phyloP scores from a whole-genome alignment of 139 green algal genomes.

The Diplosphaera chodatii region DNA sequence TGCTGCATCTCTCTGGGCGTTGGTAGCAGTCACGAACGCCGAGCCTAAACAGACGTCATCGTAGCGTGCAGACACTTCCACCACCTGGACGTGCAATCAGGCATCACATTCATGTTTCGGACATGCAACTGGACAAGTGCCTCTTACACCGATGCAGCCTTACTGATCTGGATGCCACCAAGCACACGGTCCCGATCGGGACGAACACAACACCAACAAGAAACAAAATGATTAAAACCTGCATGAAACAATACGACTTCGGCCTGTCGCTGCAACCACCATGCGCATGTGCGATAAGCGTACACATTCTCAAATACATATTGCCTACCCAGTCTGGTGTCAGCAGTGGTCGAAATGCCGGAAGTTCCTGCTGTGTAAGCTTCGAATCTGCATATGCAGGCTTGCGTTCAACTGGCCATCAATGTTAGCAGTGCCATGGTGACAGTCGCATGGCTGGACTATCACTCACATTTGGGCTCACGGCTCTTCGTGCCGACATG shows the following conservation, averaged over 20 bases:
- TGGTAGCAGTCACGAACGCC: neutral
- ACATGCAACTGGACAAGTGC: too few relatives aligned
- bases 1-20: constrained; percentile 7
- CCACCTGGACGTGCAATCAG: too few relatives aligned
- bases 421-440: too few relatives aligned
- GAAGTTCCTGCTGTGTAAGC: constrained; percentile 78
- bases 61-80: constrained; percentile 49
- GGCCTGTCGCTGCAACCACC: too few relatives aligned
- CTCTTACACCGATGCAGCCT: too few relatives aligned
- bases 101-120: too few relatives aligned
- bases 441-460: too few relatives aligned
- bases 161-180: constrained; percentile 21
- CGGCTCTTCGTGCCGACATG: too few relatives aligned
- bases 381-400: constrained; percentile 40
- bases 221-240: constrained; percentile 64
- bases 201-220: constrained; percentile 60
- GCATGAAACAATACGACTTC: too few relatives aligned
- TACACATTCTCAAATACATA: neutral
- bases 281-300: too few relatives aligned
- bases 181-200: constrained; percentile 56
- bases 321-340: constrained; percentile 58
- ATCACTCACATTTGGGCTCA: too few relatives aligned
- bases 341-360: constrained; percentile 70
- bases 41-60: constrained; percentile 44
- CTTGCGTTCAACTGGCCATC: too few relatives aligned